Base-by-base conservation (phyloP, 2,329 filamentous ascomycete species). In the Epichloe baconii region DNA sequence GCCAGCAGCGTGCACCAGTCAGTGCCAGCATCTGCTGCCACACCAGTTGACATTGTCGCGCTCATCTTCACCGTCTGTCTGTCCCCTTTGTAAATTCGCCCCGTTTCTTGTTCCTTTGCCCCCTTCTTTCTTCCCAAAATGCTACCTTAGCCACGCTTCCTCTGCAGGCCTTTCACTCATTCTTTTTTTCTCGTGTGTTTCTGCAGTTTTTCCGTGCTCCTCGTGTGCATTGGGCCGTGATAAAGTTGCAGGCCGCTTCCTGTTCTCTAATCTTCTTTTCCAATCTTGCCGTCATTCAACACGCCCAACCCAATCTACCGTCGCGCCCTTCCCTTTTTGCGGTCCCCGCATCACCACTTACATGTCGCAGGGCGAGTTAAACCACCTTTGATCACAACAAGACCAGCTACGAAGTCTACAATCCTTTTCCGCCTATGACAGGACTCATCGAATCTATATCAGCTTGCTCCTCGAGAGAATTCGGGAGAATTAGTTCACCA, bases 341-440 rank as follows among this genome's bases (percentile, higher is more conserved):
- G 40, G 41, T 40, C 49, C 52, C 49, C 47, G 26, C 49, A 47
- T 51, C 46, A 52, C 49, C 49, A 54, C 52, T 54, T 54, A 52
- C 43, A 54, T 49, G 52, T 54, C 52, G 52, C 52, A 46, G 47
- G 37, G 37, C 52, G 43, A 44, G 43, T 52, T 51, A 43, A 52
- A 52, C 46, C 42, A 49, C 17, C 19, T 51, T 36, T 47, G 34
- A 31, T 41, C 41, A 42, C 40, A 45, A 40, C 41, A 47, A 49
- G 37, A 43, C 51, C 51, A 31, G 15, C 40, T 38, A 35, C 34
- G 5, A 19, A 44, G n/a, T 23, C 34, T 31, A 19, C 34, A 44
- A 26, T 44, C 5, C 10, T 26, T 26, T 8, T 19, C 14, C n/a
- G 40, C 21, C 17, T 15, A 44, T 44, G 48, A 49, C 15, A 23